These are phyloP conservation scores for Crithidia expoeki DNA, from an alignment of 208 protist species.

Conservation along the genomic window DNA sequence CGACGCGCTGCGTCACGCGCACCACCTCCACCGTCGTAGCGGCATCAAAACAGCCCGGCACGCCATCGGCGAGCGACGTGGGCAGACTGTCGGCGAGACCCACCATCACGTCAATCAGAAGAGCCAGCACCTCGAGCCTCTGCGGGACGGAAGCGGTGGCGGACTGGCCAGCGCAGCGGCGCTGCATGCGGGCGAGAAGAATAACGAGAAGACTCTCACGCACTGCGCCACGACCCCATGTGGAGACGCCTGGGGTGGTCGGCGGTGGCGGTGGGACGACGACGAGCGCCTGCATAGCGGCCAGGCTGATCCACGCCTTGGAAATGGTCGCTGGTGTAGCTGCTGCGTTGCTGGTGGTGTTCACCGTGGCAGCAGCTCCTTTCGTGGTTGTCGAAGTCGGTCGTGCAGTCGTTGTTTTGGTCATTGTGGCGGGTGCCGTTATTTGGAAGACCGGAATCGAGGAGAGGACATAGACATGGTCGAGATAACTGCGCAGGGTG, in stretches of 20 bases:
- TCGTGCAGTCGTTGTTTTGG: neutral
- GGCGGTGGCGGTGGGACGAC: slow-evolving; percentile 1
- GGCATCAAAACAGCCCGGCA: neutral
- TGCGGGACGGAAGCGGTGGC: slow-evolving; percentile 10
- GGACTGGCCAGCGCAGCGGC: slow-evolving; percentile 26
- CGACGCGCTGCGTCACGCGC: slow-evolving; percentile 13
- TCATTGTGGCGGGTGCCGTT: neutral
- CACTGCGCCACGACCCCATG: slow-evolving; percentile 6
- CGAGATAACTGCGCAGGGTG: slow-evolving; percentile 23
- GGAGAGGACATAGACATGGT: slow-evolving; percentile 12
- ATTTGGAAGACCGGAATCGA: neutral
- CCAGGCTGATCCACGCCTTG: neutral
- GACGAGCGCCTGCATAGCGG: slow-evolving; percentile 16
- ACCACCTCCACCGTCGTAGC: slow-evolving; percentile 1
- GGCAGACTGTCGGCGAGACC: slow-evolving; percentile 2
- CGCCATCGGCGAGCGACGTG: neutral
- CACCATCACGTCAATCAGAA: slow-evolving; percentile 15
- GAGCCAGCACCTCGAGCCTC: slow-evolving; percentile 15
- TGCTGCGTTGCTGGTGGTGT: neutral
- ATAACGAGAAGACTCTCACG: slow-evolving; percentile 19
- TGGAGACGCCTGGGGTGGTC: neutral
- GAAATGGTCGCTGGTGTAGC: neutral
- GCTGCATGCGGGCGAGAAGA: slow-evolving; percentile 25
- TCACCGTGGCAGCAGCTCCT: neutral
- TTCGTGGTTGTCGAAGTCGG: neutral